These are phyloP conservation scores for Juglanconis juglandina DNA, from an alignment of 2,329 filamentous ascomycete genomes.

Conservation along the genomic window DNA sequence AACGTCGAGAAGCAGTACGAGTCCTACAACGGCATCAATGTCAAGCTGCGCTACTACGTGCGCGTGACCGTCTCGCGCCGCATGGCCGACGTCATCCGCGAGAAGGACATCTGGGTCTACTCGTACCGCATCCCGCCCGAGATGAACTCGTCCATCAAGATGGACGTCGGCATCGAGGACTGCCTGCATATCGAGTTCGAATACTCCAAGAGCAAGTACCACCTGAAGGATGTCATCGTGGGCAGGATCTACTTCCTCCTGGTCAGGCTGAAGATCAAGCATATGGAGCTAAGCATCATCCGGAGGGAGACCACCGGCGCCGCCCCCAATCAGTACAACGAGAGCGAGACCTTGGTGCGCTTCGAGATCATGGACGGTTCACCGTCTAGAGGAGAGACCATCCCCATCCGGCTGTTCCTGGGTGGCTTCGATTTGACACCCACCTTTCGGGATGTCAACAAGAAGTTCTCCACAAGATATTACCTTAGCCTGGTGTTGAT, in stretches of 20 bases:
- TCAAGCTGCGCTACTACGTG: slow-evolving; percentile 97
- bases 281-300: slow-evolving; percentile 99
- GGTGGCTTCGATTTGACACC: slow-evolving; percentile 96
- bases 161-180: slow-evolving; percentile 99
- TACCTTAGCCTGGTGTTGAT: slow-evolving; percentile 95
- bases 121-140: slow-evolving; percentile 96
- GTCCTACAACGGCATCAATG: slow-evolving; percentile 99
- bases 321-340: slow-evolving; percentile 98
- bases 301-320: slow-evolving; percentile 93
- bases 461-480: slow-evolving; percentile 98
- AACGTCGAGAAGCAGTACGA: slow-evolving; percentile 99
- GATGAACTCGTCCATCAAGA: slow-evolving; percentile 98
- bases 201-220: slow-evolving; percentile 99
- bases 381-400: slow-evolving; percentile 90
- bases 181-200: slow-evolving; percentile 99
- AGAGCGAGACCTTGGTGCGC: slow-evolving; percentile 94
- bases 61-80: slow-evolving; percentile 92
- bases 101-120: slow-evolving; percentile 99
- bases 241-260: slow-evolving; percentile 97
- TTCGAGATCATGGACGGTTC: slow-evolving; percentile 99
- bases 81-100: slow-evolving; percentile 96
- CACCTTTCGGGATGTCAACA: slow-evolving; percentile 98
- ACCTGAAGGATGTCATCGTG: slow-evolving; percentile 98
- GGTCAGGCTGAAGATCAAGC: slow-evolving; percentile 97
- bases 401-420: slow-evolving; percentile 93